Percentiles rank a stretch among this genome's conserved stretches.
Conservation (phyloP, 805 yeast genomes). For the Hanseniaspora nectarophila region DNA sequence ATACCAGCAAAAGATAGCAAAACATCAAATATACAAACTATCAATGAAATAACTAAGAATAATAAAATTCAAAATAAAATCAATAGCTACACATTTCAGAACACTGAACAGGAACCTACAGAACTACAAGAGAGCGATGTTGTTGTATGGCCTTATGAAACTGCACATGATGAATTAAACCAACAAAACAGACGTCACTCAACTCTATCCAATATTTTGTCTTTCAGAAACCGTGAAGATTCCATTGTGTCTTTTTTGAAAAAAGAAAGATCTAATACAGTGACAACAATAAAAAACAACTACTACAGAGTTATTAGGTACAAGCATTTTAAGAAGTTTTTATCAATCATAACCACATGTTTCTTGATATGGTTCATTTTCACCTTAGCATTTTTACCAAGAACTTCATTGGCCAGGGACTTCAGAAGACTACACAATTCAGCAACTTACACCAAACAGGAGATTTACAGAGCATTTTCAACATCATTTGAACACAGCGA, state of each 20-base stretch:
- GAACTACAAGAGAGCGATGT: not conserved
- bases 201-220: too few species aligned
- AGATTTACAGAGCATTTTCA: conserved; percentile 53
- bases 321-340: conserved; percentile 25
- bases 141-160: conserved; percentile 12
- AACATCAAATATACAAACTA: not conserved
- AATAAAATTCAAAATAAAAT: not conserved
- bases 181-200: too few species aligned
- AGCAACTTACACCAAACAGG: conserved; percentile 51
- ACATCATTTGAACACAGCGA: conserved; percentile 30
- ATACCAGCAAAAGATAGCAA: not conserved
- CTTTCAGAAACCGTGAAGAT: conserved; percentile 8
- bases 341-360: conserved; percentile 20
- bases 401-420: conserved; percentile 75
- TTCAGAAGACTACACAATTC: conserved; percentile 57
- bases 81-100: not conserved
- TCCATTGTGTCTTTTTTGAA: conserved; percentile 17
- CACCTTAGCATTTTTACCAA: conserved; percentile 62
- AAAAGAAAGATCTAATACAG: conserved; percentile 25
- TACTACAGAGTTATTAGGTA: conserved; percentile 23
- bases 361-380: conserved; percentile 33
- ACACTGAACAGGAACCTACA: conserved; percentile 4
- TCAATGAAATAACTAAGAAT: not conserved
- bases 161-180: too few species aligned
- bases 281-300: conserved; percentile 24